Evolutionary conservation across 2,329 filamentous ascomycete species (phyloP).

Genomic region (Ceratocystiopsis sp.): DNA sequence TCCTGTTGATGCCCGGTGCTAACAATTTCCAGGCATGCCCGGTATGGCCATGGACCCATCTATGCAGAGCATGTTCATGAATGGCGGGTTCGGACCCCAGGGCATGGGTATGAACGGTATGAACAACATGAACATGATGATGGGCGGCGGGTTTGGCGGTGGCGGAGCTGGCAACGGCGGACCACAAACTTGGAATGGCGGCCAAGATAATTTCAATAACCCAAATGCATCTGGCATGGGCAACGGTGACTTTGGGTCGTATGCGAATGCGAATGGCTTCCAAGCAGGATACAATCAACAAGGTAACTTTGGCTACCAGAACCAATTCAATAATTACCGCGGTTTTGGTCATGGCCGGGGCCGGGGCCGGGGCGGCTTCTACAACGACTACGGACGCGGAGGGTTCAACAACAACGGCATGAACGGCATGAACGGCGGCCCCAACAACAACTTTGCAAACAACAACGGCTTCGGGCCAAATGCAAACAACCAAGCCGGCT

Average conservation of each 20-base stretch:
- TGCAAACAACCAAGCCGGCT: conserved; percentile 1
- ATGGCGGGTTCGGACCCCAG: conserved; percentile 34
- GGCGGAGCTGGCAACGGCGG: conserved; percentile 50
- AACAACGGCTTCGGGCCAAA: not conserved
- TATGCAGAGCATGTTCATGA: conserved; percentile 68
- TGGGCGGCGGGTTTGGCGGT: conserved; percentile 40
- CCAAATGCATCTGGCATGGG: conserved; percentile 69
- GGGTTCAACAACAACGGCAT: conserved; percentile 29
- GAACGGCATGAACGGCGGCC: conserved; percentile 19
- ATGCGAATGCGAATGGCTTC: conserved; percentile 49
- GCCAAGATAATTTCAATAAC: conserved; percentile 80
- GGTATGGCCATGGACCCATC: conserved; percentile 74
- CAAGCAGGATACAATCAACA: conserved; percentile 64
- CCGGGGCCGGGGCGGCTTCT: conserved; percentile 40
- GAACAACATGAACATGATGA: conserved; percentile 54
- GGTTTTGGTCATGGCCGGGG: conserved; percentile 32
- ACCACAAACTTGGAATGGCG: conserved; percentile 69
- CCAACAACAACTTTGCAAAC: not conserved
- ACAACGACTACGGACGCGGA: conserved; percentile 37
- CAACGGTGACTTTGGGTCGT: conserved; percentile 63
- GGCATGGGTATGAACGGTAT: conserved; percentile 60
- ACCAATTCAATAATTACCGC: conserved; percentile 64
- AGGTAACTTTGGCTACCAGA: conserved; percentile 68
- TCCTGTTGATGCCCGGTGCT: no score
- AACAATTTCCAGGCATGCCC: conserved; percentile 44